A percentile compares a stretch with the other conserved stretches of the same genome.
Evolutionary conservation across 2,329 filamentous ascomycete species (phyloP).

Genomic region (Cercospora beticola): DNA sequence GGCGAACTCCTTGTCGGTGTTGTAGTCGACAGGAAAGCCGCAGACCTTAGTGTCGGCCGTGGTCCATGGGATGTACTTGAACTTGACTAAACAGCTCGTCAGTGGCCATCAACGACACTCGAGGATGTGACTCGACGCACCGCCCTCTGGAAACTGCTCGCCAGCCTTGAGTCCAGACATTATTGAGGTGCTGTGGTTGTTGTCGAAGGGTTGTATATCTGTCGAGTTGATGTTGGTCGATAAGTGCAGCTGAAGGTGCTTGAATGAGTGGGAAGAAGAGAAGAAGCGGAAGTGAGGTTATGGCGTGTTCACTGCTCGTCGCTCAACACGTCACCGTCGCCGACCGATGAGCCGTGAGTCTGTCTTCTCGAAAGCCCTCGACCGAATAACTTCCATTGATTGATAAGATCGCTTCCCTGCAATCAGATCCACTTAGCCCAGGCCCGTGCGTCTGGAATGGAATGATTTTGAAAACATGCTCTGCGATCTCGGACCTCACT

Average conservation of each 20-base stretch:
- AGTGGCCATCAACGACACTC: conserved; percentile 5
- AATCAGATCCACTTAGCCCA: not conserved
- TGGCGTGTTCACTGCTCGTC: not conserved
- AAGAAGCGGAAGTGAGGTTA: not conserved
- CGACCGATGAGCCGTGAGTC: not conserved
- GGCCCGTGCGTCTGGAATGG: not conserved
- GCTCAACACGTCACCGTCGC: not conserved
- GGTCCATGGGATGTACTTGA: conserved; percentile 29
- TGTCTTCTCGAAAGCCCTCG: not conserved
- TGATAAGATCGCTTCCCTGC: not conserved
- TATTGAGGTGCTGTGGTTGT: not conserved
- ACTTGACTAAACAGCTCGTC: conserved; percentile 22
- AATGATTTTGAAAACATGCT: not conserved
- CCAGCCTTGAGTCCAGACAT: conserved; percentile 26
- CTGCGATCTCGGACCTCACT: conserved; percentile 1
- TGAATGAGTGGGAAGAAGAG: not conserved
- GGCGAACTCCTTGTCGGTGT: conserved; percentile 25
- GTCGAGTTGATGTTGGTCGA: not conserved
- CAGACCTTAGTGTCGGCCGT: conserved; percentile 26
- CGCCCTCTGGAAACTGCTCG: conserved; percentile 26
- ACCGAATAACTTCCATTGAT: conserved; percentile 1
- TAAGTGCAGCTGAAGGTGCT: not conserved
- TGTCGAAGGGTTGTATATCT: not conserved
- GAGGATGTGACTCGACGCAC: conserved; percentile 4
- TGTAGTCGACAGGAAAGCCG: conserved; percentile 23